Evolutionary conservation across 129 eudicot species (phyloP).

Genomic region (Lactuca saligna): DNA sequence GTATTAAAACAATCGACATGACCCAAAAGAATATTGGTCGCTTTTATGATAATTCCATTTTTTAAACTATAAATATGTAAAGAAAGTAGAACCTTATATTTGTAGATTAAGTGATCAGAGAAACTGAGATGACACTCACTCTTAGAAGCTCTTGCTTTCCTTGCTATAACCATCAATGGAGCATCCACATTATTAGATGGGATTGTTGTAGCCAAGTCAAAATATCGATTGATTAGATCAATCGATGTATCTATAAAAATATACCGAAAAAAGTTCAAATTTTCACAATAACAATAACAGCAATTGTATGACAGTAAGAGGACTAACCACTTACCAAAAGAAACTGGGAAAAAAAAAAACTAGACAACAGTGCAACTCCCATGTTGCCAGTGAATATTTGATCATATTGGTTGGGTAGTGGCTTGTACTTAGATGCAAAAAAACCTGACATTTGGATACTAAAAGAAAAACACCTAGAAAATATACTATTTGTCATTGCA

Average conservation of each 20-base stretch:
- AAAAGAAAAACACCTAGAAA: too few relatives aligned
- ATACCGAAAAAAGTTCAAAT: background rate
- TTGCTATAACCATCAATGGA: slow-evolving; percentile 44
- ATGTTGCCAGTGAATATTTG: slow-evolving; percentile 25
- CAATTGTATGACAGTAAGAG: too few relatives aligned
- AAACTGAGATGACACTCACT: slow-evolving; percentile 40
- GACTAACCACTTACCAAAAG: slow-evolving; percentile 26
- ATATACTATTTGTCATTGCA: too few relatives aligned
- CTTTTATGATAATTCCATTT: too few relatives aligned
- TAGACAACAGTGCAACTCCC: slow-evolving; percentile 38
- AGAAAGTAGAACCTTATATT: slow-evolving; percentile 15
- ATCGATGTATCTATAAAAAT: slow-evolving; percentile 39
- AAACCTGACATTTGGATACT: too few relatives aligned
- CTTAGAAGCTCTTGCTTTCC: slow-evolving; percentile 44
- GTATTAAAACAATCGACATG: too few relatives aligned
- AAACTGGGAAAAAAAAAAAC: slow-evolving; percentile 39
- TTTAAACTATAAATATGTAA: background rate
- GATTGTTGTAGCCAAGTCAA: slow-evolving; percentile 44
- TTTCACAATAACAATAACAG: background rate
- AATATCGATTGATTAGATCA: slow-evolving; percentile 32
- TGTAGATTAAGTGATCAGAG: slow-evolving; percentile 36
- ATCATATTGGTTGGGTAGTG: slow-evolving; percentile 22
- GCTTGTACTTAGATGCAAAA: too few relatives aligned
- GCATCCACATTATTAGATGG: slow-evolving; percentile 35
- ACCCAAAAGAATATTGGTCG: too few relatives aligned